Evolutionary conservation across 208 protist genomes (phyloP).

Genomic region (Wallacemonas sp.): DNA sequence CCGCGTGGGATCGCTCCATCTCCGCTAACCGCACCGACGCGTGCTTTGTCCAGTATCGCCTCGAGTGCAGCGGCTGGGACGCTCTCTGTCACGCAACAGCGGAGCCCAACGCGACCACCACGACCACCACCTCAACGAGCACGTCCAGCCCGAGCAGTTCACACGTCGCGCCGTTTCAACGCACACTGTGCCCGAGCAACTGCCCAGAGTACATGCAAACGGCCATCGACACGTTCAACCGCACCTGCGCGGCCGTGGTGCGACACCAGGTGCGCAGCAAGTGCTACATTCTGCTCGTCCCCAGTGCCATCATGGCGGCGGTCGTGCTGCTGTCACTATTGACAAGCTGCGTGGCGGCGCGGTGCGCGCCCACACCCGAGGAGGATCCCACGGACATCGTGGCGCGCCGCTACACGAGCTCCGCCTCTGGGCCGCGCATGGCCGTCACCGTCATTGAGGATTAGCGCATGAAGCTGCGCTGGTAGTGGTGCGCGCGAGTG

Average conservation of each 20-base stretch:
- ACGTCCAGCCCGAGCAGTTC: background rate
- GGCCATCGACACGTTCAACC: background rate
- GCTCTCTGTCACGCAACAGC: background rate
- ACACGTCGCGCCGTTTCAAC: background rate
- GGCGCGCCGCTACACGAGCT: background rate
- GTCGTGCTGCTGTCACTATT: constrained; percentile 22
- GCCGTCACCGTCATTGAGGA: constrained; percentile 8
- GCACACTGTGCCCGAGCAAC: background rate
- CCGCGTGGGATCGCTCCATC: constrained; percentile 14
- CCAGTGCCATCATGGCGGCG: constrained; percentile 6
- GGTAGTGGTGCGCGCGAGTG: too few relatives aligned
- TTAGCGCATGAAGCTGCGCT: too few relatives aligned
- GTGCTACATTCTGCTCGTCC: background rate
- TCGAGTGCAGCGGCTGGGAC: constrained; percentile 29
- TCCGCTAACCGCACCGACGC: background rate
- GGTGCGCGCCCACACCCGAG: background rate
- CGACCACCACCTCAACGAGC: background rate
- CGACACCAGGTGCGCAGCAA: background rate
- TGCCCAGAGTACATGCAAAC: background rate
- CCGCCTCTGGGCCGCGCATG: background rate
- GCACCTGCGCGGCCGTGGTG: constrained; percentile 1
- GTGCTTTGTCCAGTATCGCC: constrained; percentile 19
- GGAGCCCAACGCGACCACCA: background rate
- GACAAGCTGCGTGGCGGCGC: constrained; percentile 17
- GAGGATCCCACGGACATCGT: background rate